These are phyloP conservation scores for Saturnispora besseyi DNA, from an alignment of 805 yeast genomes.

Conservation along the genomic window DNA sequence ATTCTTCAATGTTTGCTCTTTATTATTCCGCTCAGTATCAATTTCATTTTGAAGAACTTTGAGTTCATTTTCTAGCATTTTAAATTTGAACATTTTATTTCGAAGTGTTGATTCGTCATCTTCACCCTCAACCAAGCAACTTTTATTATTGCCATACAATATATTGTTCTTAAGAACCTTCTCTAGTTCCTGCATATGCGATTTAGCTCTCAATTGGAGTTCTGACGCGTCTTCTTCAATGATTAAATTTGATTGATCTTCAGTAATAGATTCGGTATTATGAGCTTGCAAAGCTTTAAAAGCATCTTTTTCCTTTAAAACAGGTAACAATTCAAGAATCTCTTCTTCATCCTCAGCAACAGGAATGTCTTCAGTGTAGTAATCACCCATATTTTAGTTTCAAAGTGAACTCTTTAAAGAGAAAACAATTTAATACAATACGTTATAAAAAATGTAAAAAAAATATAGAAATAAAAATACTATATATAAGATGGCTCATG, in stretches of 20 bases:
- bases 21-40: slow-evolving; percentile 3
- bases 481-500: background rate
- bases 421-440: background rate
- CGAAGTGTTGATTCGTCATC: background rate
- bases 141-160: background rate
- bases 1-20: background rate
- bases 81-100: slow-evolving; percentile 9
- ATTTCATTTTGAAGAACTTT: slow-evolving; percentile 10
- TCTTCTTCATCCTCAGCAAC: slow-evolving; percentile 15
- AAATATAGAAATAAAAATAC: background rate
- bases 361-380: slow-evolving; percentile 22
- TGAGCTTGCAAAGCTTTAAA: background rate
- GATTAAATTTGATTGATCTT: slow-evolving; percentile 6
- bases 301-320: slow-evolving; percentile 6
- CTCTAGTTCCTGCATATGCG: slow-evolving; percentile 7
- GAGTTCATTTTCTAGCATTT: slow-evolving; percentile 9
- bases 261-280: slow-evolving; percentile 3
- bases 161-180: background rate
- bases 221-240: slow-evolving; percentile 4
- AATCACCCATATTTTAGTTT: slow-evolving; percentile 11
- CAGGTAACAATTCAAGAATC: slow-evolving; percentile 16
- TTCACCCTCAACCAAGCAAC: background rate
- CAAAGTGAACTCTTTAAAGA: background rate
- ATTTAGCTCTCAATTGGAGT: slow-evolving; percentile 2
- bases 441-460: background rate